These are phyloP conservation scores for Russula sp. DNA, from an alignment of 768 basidiomycete species.

Conservation along the genomic window DNA sequence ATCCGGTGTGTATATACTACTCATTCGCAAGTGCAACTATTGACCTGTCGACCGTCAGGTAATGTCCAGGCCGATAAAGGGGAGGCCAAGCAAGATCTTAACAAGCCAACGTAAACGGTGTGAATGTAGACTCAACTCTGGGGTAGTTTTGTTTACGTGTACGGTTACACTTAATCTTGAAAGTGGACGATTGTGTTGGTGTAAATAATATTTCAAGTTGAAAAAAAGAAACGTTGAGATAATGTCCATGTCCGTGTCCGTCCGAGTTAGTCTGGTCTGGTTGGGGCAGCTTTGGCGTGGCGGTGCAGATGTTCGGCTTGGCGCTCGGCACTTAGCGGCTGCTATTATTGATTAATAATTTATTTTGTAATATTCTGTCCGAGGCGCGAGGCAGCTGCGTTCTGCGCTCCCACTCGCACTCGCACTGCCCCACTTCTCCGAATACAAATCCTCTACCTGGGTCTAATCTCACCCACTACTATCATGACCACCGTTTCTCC, in stretches of 20 bases:
- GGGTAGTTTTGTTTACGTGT: background rate
- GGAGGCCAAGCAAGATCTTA: conserved; percentile 43
- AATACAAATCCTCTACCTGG: background rate
- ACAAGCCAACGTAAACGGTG: conserved; percentile 23
- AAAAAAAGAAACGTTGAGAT: too few species aligned
- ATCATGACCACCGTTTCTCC: conserved; percentile 36
- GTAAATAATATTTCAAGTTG: too few species aligned
- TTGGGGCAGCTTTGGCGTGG: too few species aligned
- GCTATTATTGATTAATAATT: too few species aligned
- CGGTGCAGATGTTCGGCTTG: background rate
- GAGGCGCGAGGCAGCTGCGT: background rate
- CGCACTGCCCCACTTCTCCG: background rate
- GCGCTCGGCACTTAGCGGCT: background rate
- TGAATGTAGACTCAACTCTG: background rate
- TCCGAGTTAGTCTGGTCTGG: too few species aligned
- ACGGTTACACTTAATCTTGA: background rate
- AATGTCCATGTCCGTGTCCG: too few species aligned
- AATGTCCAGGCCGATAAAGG: conserved; percentile 51
- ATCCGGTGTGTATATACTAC: conserved; percentile 31
- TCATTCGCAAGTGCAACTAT: too few species aligned
- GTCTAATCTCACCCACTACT: background rate
- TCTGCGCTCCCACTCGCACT: background rate
- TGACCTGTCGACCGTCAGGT: conserved; percentile 30
- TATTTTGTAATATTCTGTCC: background rate
- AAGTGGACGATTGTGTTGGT: background rate